Base-by-base conservation (phyloP, 345 rosid species). In the Lumnitzera littorea region DNA sequence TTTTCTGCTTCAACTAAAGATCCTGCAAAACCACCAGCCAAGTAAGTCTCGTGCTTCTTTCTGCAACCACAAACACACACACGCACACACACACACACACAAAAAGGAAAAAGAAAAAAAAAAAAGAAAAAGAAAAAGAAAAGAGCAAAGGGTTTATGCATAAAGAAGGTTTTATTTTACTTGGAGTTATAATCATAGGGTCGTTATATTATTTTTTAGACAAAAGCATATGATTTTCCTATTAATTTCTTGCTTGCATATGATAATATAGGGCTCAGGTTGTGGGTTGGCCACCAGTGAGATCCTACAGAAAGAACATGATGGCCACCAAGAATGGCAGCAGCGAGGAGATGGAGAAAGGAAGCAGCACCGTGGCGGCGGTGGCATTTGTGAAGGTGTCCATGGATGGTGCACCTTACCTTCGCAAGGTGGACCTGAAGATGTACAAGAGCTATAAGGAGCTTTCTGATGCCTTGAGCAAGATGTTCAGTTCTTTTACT, bases 341-440 rank as follows among this genome's bases (percentile, higher is more conserved):
- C 43, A 36, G 43, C 47, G 53, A 76, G 64, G 73, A 72, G 48
- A 49, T 20, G 25, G 43, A 56, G 23, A 80, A 68, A 57, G 50
- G 67, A 64, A 68, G 62, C 6, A 76, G 72, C 56, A 50, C 60
- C 56, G 67, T 72, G 23, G 55, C 64, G 7, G 53, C 72, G 13
- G 91, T 79, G 27, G 92, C 92, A 23, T 85, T 85, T 56, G 96
- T 91, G 67, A 92, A 92, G 89, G 98, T 92, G 3, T 83, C 88
- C 77, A 92, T 92, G 94, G 98, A 89, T 51, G 98, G 98, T 54
- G 98, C 98, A 24, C 98, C 98, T 0, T 92, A 89, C 69, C 83
- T 92, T 50, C 87, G 98, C 50, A 92, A 92, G 79, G 94, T 92
- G 47, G 96, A 92, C 81, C 80, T 92, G 73, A 92, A 84, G 86